Base-by-base conservation (phyloP, 257 asterid genomes). In the Petrea volubilis region DNA sequence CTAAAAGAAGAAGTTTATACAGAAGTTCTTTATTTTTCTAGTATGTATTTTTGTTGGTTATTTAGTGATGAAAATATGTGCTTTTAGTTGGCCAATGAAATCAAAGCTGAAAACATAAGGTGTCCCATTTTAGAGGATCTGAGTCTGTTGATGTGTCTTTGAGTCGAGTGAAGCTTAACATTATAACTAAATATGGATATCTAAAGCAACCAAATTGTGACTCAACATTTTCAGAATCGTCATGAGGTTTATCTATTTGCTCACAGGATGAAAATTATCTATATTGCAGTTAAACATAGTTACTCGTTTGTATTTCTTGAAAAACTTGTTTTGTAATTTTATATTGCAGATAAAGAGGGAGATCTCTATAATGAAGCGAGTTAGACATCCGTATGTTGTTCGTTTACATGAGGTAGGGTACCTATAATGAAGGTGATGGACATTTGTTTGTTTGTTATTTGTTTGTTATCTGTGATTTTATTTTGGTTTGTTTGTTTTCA, bases 321-420 rank as follows among this genome's bases (percentile, higher is more conserved):
- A 40, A 73, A 44, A 62, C 63, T 43, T 60, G 18, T 66, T 28
- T 80, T 57, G 61, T 50, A 70, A 66, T 67, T 71, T 63, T 55
- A 17, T 77, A 58, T 55, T 86, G 86, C 93, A 95, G 99, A 95
- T 95, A 61, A 95, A 95, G 87, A 89, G 79, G 86, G 99, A 95
- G 85, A 94, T 94, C 74, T 94, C 96, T 17, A 94, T 94, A 66
- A 94, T 94, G 99, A 94, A 91, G 90, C 90, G 93, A 65, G 97
- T 94, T 74, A 77, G 96, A 64, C 99, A 94, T 83, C 99, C 97
- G 6, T 58, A 82, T 77, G 85, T 94, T 69, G 95, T 94, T 79
- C 97, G 96, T 67, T 82, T 94, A 44, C 97, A 95, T 28, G 98
- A 95, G 99, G 99, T 86, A 83, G 79, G 63, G 65, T 64, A 80